Evolutionary conservation across 2,329 filamentous ascomycete genomes (phyloP), one percentile per base, ranked within the genome.

Genomic region (Xylariaceae sp.): DNA sequence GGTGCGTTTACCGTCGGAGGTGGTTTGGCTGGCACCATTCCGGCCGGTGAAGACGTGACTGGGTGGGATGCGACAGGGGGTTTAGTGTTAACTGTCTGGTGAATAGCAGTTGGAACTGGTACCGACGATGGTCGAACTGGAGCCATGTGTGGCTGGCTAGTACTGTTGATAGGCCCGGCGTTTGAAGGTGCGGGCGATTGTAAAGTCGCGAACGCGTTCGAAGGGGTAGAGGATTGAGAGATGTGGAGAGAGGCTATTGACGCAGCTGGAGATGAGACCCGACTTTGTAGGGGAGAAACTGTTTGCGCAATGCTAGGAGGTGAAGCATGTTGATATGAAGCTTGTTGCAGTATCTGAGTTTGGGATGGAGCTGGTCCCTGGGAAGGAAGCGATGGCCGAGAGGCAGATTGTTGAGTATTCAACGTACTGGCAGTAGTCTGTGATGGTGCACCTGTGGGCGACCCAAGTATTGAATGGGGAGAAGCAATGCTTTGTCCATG

Each of bases 221-320:
- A 65, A 2, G 67, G 68, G 30, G 66, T 64, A 4, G 69, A 66
- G 18, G 68, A 61, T 6, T 68, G 65, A 2, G 67, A 65, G 13
- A 67, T 57, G 30, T 69, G 55, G 23, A 70, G 61, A 47, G 70
- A 72, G 10, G 63, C 65, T 49, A 70, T 62, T 9, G 70, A 72
- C 18, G 58, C 63, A 8, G 65, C 56, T 1, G 70, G 70, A 1
- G 69, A 71, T 18, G 70, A 71, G 8, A 71, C 66, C 51, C 71
- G 68, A 50, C 70, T 71, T 37, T 68, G 68, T 10, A 64, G 50
- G n/a, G 66, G 64, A 9, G 70, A 71, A 5, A 70, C 64, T 30
- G 66, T 37, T 18, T 68, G 61, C 4, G 58, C 52, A 34, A 51
- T 4, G 8, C 55, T 39, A 37, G 69, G 23, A 5, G 23, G 66